Evolutionary conservation across 2,329 filamentous ascomycete genomes (phyloP).

Genomic region (Phymatotrichopsis omnivora): DNA sequence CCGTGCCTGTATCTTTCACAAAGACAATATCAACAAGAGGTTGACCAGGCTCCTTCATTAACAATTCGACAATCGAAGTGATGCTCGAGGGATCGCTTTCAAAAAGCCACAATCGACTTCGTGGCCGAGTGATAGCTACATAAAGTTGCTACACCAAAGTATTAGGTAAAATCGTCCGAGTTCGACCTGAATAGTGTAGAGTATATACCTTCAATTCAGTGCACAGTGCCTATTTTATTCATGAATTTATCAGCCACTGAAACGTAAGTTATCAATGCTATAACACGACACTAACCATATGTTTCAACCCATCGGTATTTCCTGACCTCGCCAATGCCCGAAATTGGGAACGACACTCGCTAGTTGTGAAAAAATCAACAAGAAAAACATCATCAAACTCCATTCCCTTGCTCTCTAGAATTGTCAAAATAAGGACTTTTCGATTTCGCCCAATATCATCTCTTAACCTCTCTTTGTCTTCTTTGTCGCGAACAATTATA

Average conservation of each 20-base stretch:
- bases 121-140: constrained; percentile 32
- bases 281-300: constrained; percentile 8
- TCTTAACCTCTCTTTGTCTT: constrained; percentile 29
- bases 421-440: constrained; percentile 32
- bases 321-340: background rate
- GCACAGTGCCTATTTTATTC: constrained; percentile 8
- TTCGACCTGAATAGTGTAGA: too few species aligned
- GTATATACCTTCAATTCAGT: constrained; percentile 22
- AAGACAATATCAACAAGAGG: constrained; percentile 27
- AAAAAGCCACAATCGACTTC: constrained; percentile 29
- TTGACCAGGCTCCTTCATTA: too few species aligned
- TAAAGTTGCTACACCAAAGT: constrained; percentile 28
- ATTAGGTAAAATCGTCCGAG: too few species aligned
- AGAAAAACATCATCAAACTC: constrained; percentile 33
- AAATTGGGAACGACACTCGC: background rate
- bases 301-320: background rate
- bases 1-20: constrained; percentile 10
- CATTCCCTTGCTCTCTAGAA: constrained; percentile 35
- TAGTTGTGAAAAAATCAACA: constrained; percentile 27
- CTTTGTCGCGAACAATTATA: constrained; percentile 34
- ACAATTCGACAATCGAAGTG: constrained; percentile 22
- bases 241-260: background rate
- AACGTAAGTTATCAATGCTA: background rate
- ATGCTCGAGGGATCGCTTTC: constrained; percentile 25
- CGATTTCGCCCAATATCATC: constrained; percentile 30